Conservation (phyloP, 2,329 filamentous ascomycete genomes). For the Penicillium vulpinum region DNA sequence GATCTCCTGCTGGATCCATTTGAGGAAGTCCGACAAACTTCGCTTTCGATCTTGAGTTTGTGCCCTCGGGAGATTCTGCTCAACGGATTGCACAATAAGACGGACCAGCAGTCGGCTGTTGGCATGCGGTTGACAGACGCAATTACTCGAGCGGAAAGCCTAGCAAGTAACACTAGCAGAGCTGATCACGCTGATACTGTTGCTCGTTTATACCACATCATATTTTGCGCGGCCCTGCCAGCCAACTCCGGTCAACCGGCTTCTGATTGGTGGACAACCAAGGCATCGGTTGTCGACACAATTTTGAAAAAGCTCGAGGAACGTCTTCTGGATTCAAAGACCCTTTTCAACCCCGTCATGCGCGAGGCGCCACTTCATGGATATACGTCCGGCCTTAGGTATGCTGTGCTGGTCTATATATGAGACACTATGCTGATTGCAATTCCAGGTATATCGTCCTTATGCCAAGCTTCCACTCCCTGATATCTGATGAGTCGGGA, state of each 20-base stretch:
- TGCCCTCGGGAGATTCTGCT: conserved; percentile 36
- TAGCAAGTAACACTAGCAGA: conserved; percentile 64
- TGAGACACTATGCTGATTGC: neutral
- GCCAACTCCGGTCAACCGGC: conserved; percentile 23
- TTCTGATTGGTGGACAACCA: conserved; percentile 35
- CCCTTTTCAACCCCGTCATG: conserved; percentile 66
- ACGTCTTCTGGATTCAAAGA: conserved; percentile 64
- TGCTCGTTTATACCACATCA: conserved; percentile 70
- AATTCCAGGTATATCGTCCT: conserved; percentile 50
- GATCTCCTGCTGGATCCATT: conserved; percentile 87
- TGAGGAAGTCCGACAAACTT: conserved; percentile 74
- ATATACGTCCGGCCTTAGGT: conserved; percentile 67
- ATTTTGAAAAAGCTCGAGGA: conserved; percentile 63
- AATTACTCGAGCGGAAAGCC: conserved; percentile 36
- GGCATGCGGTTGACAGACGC: conserved; percentile 33
- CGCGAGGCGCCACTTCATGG: conserved; percentile 68
- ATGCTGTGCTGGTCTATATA: conserved; percentile 20
- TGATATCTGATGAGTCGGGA: conserved; percentile 30
- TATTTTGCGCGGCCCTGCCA: conserved; percentile 59
- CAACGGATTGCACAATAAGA: conserved; percentile 5
- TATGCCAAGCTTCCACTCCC: conserved; percentile 40
- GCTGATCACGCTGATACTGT: conserved; percentile 93
- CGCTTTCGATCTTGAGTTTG: conserved; percentile 48
- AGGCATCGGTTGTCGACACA: conserved; percentile 54
- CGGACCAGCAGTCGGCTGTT: conserved; percentile 21